Base-by-base conservation (phyloP, 306 rosid species). In the Vigna reflexopilosa region DNA sequence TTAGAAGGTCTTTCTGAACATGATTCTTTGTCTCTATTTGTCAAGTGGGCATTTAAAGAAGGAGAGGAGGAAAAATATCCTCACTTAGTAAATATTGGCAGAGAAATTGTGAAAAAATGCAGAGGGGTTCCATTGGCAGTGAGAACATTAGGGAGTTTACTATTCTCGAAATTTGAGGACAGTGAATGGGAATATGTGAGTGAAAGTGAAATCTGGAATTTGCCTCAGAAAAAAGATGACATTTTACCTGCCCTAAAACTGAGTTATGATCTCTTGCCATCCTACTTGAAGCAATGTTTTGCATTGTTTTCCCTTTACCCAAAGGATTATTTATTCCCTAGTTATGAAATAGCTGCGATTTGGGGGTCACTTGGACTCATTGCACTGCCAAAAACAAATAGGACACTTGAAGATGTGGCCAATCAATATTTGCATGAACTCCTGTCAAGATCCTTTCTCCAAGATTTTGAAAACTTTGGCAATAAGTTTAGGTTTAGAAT, bases 331-430 rank as follows among this genome's bases (percentile, higher is more conserved):
- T 1, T 0, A 4, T 67, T 71, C 24, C 0, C 0, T 0, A 67
- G 11, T 14, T 56, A 7, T 3, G 6, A 15, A 0, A 5, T 82
- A 66, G 28, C 45, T 20, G 0, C 0, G 0, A 28, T 79, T 26
- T 87, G 90, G 88, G 70, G 55, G 70, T 79, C 86, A 76, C 77
- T 57, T 1, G 88, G 83, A 14, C 16, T 84, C 38, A 83, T 82
- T 56, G 77, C 56, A 6, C 45, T 75, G 13, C 56, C 74, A 3
- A 24, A 77, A 1, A 36, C 15, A 22, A 65, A 57, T 10, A 12
- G 20, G 16, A 50, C 26, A 0, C 17, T 12, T 0, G 56, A 48
- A 56, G 85, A 82, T 4, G 30, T 82, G 70, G 88, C 71, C 5
- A 66, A 32, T 2, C 56, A 38, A 4, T 12, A 32, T 51, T 16